Base-by-base conservation (phyloP, 768 basidiomycete species). In the Kwoniella sp. region DNA sequence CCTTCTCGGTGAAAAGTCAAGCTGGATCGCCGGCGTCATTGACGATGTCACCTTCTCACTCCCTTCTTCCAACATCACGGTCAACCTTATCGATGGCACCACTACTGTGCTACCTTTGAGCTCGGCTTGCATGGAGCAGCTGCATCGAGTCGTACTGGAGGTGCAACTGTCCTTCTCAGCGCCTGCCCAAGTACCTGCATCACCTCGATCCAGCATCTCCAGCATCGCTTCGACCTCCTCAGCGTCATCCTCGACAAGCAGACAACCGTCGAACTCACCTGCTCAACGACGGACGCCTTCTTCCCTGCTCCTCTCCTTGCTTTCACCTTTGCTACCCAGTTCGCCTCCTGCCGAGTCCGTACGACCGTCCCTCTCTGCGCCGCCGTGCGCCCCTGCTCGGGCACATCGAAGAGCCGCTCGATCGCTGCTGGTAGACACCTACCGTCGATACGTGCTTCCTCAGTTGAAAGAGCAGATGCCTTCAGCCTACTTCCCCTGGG, bases 11-110 rank as follows among this genome's bases (percentile, higher is more conserved):
- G 81, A 82, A 55, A 76, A 78, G 58, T 77, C 80, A 15, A 74
- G 70, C 28, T 82, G 81, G 81, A 78, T 82, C 57, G 52, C 62
- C 23, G 79, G 79, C 55, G 70, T 78, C 61, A 69, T 82, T 54
- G 72, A 80, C 67, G 80, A 82, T 61, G 81, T 81, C 60, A 81
- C 81, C 22, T 82, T 82, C 62, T 71, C 73, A 20, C 66, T 80
- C 2, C 63, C 73, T n/a, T 26, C 66, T 0, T 54, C 68, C 1
- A 25, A 63, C 23, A 72, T 80, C 63, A 65, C 66, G 12, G 68
- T 79, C 50, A 67, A 78, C 61, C 67, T 78, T 47, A 73, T 78
- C 62, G 79, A 81, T 54, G 78, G 76, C 2, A 64, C 71, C 8
- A 61, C 66, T 5, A 55, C 67, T 26, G 53, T 60, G 12, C 61